Evolutionary conservation across 164 flowering plant species (phyloP).

Genomic region (Vitis riparia): DNA sequence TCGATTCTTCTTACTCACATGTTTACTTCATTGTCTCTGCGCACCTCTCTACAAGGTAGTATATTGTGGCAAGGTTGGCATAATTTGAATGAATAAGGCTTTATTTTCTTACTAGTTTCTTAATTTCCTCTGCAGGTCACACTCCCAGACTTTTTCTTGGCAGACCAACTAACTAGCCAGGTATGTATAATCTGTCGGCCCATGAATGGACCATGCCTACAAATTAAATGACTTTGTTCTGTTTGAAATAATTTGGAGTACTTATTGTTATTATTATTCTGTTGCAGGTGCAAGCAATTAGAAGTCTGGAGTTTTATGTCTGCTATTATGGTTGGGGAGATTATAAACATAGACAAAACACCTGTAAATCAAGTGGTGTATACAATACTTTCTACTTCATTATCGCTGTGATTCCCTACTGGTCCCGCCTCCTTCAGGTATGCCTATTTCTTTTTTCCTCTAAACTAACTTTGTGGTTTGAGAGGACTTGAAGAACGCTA

Average conservation of each 20-base stretch:
- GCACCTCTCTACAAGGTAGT: conserved; percentile 77
- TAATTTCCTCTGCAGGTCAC: conserved; percentile 34
- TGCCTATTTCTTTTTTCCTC: too few relatives aligned
- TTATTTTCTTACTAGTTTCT: not conserved
- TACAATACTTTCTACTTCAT: conserved; percentile 37
- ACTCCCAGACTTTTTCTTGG: conserved; percentile 65
- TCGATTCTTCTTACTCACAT: conserved; percentile 55
- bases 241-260: not conserved
- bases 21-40: conserved; percentile 44
- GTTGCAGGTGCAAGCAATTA: conserved; percentile 47
- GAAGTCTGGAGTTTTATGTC: conserved; percentile 45
- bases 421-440: conserved; percentile 49
- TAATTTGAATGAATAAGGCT: too few relatives aligned
- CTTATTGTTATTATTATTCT: not conserved
- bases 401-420: conserved; percentile 45
- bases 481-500: too few relatives aligned
- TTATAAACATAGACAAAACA: conserved; percentile 32
- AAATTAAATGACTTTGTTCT: too few relatives aligned
- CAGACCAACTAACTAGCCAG: conserved; percentile 79
- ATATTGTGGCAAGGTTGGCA: too few relatives aligned
- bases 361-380: conserved; percentile 25
- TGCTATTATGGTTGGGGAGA: conserved; percentile 63
- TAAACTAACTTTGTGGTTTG: too few relatives aligned
- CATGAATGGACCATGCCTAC: too few relatives aligned
- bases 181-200: conserved; percentile 13